Percentiles rank a stretch among this genome's conserved stretches.
Conservation (phyloP, 2,329 filamentous ascomycete species). For the Alternaria conjuncta region DNA sequence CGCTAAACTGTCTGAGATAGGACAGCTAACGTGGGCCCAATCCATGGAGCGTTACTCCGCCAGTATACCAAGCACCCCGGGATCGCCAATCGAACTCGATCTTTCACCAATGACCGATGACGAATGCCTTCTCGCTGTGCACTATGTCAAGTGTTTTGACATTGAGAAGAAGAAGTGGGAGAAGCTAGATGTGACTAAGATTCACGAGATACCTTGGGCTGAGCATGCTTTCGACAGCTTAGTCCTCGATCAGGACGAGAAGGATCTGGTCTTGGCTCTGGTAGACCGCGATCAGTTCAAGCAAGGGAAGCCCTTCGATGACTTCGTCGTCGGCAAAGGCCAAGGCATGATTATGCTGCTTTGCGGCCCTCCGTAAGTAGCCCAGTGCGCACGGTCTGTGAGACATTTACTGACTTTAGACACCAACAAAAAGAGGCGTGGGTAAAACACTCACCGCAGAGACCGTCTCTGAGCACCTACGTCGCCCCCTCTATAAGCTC, state of each 20-base stretch:
- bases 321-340: conserved; percentile 51
- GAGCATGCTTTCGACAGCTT: conserved; percentile 56
- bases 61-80: not conserved
- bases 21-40: conserved; percentile 19
- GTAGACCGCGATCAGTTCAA: conserved; percentile 52
- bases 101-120: conserved; percentile 19
- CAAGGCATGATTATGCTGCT: conserved; percentile 1
- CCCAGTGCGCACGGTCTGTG: not conserved
- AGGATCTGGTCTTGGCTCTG: conserved; percentile 57
- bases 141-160: conserved; percentile 17
- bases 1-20: conserved; percentile 13
- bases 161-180: conserved; percentile 29
- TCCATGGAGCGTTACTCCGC: conserved; percentile 21
- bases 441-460: conserved; percentile 3
- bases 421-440: not conserved
- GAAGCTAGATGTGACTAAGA: conserved; percentile 20
- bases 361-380: not conserved
- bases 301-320: conserved; percentile 22
- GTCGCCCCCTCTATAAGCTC: conserved; percentile 13
- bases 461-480: conserved; percentile 4
- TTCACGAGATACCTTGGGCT: conserved; percentile 55
- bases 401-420: not conserved
- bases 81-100: conserved; percentile 6
- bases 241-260: conserved; percentile 56
- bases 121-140: conserved; percentile 17